phyloP scores from a whole-genome alignment of 1,139 yeast species.

The Blastobotrys malaysiensis region DNA sequence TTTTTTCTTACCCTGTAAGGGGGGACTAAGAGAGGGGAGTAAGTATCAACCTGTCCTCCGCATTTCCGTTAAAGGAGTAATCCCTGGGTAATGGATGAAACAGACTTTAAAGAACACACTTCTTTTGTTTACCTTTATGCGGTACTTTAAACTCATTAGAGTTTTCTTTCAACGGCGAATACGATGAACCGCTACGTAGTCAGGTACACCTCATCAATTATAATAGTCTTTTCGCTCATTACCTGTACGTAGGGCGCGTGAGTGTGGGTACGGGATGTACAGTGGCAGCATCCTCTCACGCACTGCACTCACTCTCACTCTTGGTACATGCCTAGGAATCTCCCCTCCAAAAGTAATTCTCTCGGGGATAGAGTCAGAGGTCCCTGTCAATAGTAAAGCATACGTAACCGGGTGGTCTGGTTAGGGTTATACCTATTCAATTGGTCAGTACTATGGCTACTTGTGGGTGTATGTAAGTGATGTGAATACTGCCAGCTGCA shows the following conservation, averaged over 20 bases:
- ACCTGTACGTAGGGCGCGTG: neutral
- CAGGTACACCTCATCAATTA: neutral
- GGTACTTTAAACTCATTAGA: neutral
- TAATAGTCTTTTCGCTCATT: neutral
- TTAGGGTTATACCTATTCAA: neutral
- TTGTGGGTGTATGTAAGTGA: neutral
- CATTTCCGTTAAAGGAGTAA: neutral
- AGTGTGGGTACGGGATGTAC: neutral
- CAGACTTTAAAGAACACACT: neutral
- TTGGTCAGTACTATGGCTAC: too few relatives aligned
- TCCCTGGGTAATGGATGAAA: neutral
- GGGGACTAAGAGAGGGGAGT: neutral
- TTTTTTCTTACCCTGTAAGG: neutral
- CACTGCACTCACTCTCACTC: neutral
- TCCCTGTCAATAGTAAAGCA: too few relatives aligned
- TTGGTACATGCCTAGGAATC: neutral
- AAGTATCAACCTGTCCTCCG: neutral
- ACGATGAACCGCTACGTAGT: neutral
- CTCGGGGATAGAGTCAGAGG: too few relatives aligned
- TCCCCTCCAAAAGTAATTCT: neutral
- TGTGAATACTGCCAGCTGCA: neutral
- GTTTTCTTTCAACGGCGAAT: neutral
- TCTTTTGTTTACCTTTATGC: neutral
- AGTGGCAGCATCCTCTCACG: neutral
- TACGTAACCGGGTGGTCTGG: too few relatives aligned